Evolutionary conservation across 345 rosid species (phyloP).

Genomic region (Moringa oleifera): DNA sequence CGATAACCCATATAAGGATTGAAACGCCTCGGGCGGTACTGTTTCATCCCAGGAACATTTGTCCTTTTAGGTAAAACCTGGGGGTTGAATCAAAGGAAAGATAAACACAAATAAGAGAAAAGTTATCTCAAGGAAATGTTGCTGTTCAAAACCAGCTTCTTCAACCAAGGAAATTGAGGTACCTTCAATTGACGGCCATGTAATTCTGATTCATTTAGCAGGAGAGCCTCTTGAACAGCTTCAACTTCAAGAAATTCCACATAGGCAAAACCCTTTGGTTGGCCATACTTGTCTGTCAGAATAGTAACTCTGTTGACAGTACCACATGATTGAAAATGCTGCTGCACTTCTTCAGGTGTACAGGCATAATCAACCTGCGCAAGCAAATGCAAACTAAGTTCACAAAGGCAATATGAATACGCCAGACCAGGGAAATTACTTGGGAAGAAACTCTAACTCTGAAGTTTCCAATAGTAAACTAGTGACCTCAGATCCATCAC

Average conservation of each 20-base stretch:
- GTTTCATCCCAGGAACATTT: slow-evolving; percentile 95
- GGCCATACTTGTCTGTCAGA: slow-evolving; percentile 89
- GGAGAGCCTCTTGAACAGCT: slow-evolving; percentile 82
- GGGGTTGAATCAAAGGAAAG: not conserved
- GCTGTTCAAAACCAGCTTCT: not conserved
- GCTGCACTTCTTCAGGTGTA: slow-evolving; percentile 98
- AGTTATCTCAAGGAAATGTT: not conserved
- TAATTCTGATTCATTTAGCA: slow-evolving; percentile 80
- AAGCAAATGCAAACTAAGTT: not conserved
- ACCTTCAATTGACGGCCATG: slow-evolving; percentile 97
- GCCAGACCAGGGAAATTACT: not conserved
- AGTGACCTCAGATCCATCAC: too few species aligned
- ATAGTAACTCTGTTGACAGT: slow-evolving; percentile 92
- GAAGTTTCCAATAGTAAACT: too few species aligned
- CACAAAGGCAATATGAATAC: not conserved
- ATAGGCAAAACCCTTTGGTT: slow-evolving; percentile 97
- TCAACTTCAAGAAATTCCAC: slow-evolving; percentile 87
- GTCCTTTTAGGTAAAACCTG: slow-evolving; percentile 88
- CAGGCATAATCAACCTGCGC: slow-evolving; percentile 90
- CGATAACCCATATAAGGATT: slow-evolving; percentile 68
- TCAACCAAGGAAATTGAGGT: not conserved
- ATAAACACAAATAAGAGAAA: not conserved
- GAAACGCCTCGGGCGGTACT: slow-evolving; percentile 65
- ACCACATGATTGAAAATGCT: slow-evolving; percentile 95
- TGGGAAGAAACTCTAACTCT: not conserved